phyloP scores from a whole-genome alignment of 2,329 filamentous ascomycete genomes.

The Domatiomyces globalis region DNA sequence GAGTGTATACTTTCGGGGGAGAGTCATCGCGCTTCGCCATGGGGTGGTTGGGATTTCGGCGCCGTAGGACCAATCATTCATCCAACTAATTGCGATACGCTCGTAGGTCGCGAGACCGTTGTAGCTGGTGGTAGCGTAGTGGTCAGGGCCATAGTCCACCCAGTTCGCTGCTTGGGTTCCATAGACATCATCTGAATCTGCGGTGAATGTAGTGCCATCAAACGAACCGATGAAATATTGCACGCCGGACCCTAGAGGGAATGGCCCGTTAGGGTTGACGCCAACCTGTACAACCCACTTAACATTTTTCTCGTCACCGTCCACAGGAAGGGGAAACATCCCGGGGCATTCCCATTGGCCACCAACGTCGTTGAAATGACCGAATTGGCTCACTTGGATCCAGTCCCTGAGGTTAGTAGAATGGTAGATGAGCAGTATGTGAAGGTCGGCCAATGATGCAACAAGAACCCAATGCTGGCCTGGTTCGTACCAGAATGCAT shows the following conservation, averaged over 20 bases:
- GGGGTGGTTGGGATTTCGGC: conserved; percentile 15
- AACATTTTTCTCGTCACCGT: conserved; percentile 8
- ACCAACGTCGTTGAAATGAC: conserved; percentile 18
- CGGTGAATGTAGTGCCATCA: conserved; percentile 18
- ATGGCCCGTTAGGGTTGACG: conserved; percentile 21
- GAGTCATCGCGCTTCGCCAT: conserved; percentile 21
- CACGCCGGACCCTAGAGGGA: conserved; percentile 20
- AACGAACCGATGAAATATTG: conserved; percentile 22
- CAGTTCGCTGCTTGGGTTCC: conserved; percentile 13
- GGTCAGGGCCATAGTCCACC: conserved; percentile 22
- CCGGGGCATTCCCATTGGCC: conserved; percentile 23
- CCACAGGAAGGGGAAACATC: conserved; percentile 17
- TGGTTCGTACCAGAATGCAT: conserved; percentile 18
- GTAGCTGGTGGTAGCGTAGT: conserved; percentile 18
- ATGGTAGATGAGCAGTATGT: conserved; percentile 18
- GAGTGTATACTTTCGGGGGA: conserved; percentile 17
- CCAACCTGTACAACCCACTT: conserved; percentile 21
- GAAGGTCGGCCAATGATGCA: conserved; percentile 10
- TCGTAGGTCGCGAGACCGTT: conserved; percentile 16
- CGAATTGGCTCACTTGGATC: conserved; percentile 18
- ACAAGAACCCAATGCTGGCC: conserved; percentile 18
- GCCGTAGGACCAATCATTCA: conserved; percentile 23
- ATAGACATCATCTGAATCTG: conserved; percentile 10
- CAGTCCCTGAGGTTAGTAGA: conserved; percentile 21
- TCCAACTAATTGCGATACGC: conserved; percentile 18